phyloP scores from a whole-genome alignment of 2,329 filamentous ascomycete genomes.

The Aspergillus quadrilineatus region DNA sequence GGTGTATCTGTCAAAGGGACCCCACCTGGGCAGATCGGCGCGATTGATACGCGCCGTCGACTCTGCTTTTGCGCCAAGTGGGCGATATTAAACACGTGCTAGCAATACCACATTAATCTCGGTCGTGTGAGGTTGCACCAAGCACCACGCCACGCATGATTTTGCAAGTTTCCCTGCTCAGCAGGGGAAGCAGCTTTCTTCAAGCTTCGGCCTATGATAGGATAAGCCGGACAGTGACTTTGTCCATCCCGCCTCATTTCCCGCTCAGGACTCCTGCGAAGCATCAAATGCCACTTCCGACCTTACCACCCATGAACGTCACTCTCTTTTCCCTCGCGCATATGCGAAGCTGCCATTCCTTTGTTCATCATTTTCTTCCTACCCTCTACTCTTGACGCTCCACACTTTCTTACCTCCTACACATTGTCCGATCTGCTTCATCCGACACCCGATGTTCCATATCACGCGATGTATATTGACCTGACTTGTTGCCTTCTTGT shows the following conservation, averaged over 20 bases:
- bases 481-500: slow-evolving; percentile 12
- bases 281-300: background rate
- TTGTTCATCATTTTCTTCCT: slow-evolving; percentile 1
- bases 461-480: slow-evolving; percentile 17
- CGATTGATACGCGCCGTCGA: background rate
- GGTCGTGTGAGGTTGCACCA: slow-evolving; percentile 4
- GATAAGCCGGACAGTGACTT: background rate
- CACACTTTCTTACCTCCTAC: slow-evolving; percentile 6
- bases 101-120: background rate
- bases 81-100: slow-evolving; percentile 6
- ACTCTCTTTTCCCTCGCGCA: background rate
- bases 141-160: background rate
- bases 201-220: background rate
- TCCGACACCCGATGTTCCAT: slow-evolving; percentile 12
- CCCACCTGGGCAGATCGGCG: background rate
- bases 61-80: background rate
- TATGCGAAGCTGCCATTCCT: slow-evolving; percentile 13
- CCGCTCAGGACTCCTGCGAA: too few relatives aligned
- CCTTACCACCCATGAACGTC: background rate
- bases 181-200: background rate
- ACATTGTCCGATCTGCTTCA: background rate
- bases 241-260: background rate
- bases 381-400: slow-evolving; percentile 14
- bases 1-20: background rate
- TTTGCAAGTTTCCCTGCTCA: background rate